Evolutionary conservation across 116 monocot species (phyloP).

Genomic region (Trichopus zeylanicus): DNA sequence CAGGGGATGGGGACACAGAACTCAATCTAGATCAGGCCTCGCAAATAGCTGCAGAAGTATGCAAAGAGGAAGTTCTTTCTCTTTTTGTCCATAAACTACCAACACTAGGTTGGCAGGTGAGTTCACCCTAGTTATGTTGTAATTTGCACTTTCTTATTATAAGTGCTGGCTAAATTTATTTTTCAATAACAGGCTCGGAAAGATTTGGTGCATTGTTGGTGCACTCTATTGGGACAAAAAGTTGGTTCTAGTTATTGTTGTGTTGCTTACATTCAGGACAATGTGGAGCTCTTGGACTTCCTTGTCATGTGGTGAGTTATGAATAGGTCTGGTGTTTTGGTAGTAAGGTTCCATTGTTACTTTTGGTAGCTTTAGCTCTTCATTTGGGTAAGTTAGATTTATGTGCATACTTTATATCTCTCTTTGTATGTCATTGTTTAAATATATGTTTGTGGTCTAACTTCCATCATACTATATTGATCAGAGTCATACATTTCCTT

Average conservation of each 20-base stretch:
- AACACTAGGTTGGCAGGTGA: constrained; percentile 83
- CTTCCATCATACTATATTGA: no score
- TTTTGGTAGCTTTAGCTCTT: not conserved
- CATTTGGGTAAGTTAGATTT: not conserved
- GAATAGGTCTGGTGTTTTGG: not conserved
- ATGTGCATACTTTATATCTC: no score
- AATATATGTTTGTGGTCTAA: no score
- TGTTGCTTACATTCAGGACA: constrained; percentile 78
- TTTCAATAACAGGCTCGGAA: constrained; percentile 65
- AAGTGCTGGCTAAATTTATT: constrained; percentile 5
- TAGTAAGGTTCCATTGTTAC: not conserved
- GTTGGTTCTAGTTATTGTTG: constrained; percentile 60
- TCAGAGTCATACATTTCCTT: no score
- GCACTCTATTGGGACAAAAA: constrained; percentile 70
- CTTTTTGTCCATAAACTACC: constrained; percentile 90
- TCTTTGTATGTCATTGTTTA: no score
- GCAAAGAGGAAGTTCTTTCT: constrained; percentile 90
- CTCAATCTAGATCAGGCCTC: constrained; percentile 59
- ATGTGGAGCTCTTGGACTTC: constrained; percentile 87
- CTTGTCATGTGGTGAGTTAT: constrained; percentile 81
- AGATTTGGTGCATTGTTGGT: constrained; percentile 86
- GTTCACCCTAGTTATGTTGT: constrained; percentile 11
- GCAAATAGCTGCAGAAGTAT: constrained; percentile 77
- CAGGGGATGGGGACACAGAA: constrained; percentile 83
- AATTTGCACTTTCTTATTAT: not conserved